Conservation (phyloP, 495 filamentous ascomycete species). For the Hypomontagnella submonticulosa region DNA sequence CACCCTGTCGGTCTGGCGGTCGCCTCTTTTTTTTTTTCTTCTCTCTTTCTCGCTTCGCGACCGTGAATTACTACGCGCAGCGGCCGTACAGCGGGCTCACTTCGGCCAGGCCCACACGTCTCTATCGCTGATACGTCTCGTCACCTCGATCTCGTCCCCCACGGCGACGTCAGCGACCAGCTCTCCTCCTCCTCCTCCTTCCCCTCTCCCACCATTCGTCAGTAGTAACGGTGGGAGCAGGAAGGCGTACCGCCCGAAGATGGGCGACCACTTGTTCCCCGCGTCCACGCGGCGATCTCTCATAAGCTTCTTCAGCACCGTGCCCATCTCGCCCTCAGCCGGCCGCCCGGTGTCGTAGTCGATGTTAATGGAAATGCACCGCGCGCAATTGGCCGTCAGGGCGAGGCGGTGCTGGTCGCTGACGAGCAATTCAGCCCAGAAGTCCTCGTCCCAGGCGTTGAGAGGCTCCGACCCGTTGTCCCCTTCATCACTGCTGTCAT, state of each 20-base stretch:
- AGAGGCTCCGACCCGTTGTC: slow-evolving; percentile 44
- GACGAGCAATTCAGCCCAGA: slow-evolving; percentile 76
- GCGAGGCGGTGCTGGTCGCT: slow-evolving; percentile 56
- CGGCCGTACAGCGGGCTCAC: slow-evolving; percentile 20
- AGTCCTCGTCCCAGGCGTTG: slow-evolving; percentile 83
- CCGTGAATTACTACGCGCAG: not conserved
- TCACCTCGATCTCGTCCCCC: slow-evolving; percentile 76
- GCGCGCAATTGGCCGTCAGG: slow-evolving; percentile 81
- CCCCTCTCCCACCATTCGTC: not conserved
- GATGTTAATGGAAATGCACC: slow-evolving; percentile 83
- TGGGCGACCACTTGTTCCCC: slow-evolving; percentile 78
- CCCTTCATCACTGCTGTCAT: slow-evolving; percentile 39
- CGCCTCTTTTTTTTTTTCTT: not conserved
- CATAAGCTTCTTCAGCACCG: slow-evolving; percentile 79
- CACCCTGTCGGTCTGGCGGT: not conserved
- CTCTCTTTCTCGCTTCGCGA: not conserved
- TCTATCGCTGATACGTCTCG: slow-evolving; percentile 65
- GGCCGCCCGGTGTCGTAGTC: slow-evolving; percentile 80
- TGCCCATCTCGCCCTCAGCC: slow-evolving; percentile 70
- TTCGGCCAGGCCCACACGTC: slow-evolving; percentile 64
- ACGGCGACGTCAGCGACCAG: slow-evolving; percentile 61
- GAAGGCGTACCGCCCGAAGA: slow-evolving; percentile 88
- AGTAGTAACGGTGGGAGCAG: slow-evolving; percentile 44
- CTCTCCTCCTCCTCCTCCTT: slow-evolving; percentile 10
- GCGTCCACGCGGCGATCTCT: slow-evolving; percentile 80